phyloP scores from a whole-genome alignment of 1,139 yeast genomes.

The Candida pseudoviswanathii region DNA sequence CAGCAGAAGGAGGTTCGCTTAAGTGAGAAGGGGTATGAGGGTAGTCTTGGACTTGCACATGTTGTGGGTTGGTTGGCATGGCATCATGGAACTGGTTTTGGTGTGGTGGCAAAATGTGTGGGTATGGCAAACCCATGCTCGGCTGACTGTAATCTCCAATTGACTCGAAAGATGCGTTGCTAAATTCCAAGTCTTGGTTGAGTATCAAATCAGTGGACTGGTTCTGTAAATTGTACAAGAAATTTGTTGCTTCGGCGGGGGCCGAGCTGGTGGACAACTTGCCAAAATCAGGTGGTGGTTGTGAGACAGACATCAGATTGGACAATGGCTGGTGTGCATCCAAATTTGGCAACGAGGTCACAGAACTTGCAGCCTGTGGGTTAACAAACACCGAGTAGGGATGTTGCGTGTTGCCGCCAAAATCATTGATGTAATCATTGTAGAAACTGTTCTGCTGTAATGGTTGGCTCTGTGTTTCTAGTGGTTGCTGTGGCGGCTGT shows the following conservation, averaged over 20 bases:
- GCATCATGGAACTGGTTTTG: constrained; percentile 8
- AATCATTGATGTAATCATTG: not conserved
- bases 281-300: constrained; percentile 14
- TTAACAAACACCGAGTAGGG: constrained; percentile 29
- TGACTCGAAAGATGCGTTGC: constrained; percentile 31
- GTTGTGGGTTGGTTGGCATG: not conserved
- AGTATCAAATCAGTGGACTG: constrained; percentile 24
- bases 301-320: constrained; percentile 1
- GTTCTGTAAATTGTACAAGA: constrained; percentile 16
- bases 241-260: constrained; percentile 9
- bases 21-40: constrained; percentile 1
- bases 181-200: constrained; percentile 28
- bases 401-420: constrained; percentile 6
- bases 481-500: not conserved
- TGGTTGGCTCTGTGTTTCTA: not conserved
- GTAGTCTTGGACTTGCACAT: not conserved
- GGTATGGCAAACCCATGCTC: constrained; percentile 6
- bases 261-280: constrained; percentile 13
- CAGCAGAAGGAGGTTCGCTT: constrained; percentile 24
- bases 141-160: constrained; percentile 25
- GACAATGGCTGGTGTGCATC: constrained; percentile 6
- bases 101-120: constrained; percentile 4
- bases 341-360: constrained; percentile 11
- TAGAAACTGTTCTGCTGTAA: not conserved
- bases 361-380: constrained; percentile 24